Conservation (phyloP, 2,329 filamentous ascomycete genomes). For the Lojkania enalia region DNA sequence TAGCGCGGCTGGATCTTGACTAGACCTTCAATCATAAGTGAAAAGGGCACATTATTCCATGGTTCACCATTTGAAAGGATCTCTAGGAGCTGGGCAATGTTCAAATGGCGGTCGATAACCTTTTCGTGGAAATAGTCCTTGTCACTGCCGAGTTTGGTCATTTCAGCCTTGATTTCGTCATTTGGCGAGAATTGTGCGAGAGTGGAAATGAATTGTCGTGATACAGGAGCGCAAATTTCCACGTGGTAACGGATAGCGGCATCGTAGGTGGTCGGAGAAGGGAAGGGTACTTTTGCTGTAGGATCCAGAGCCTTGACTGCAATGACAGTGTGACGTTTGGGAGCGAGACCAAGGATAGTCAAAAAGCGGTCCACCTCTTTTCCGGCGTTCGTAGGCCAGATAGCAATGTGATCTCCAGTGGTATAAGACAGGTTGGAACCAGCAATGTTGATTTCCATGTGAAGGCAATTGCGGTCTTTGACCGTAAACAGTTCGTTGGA, state of each 20-base stretch:
- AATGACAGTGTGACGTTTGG: conserved; percentile 81
- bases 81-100: conserved; percentile 83
- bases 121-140: conserved; percentile 94
- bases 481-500: conserved; percentile 89
- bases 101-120: conserved; percentile 79
- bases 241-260: conserved; percentile 92
- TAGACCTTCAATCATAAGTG: conserved; percentile 88
- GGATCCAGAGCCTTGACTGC: conserved; percentile 89
- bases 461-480: conserved; percentile 91
- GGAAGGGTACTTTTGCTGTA: conserved; percentile 96
- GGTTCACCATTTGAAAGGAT: conserved; percentile 71
- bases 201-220: conserved; percentile 88
- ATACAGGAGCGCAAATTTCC: conserved; percentile 93
- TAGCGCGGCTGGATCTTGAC: conserved; percentile 96
- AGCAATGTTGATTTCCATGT: conserved; percentile 91
- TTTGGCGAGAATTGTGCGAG: conserved; percentile 87
- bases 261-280: conserved; percentile 94
- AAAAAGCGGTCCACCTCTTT: conserved; percentile 90
- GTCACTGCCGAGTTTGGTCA: conserved; percentile 85
- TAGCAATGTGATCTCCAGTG: conserved; percentile 85
- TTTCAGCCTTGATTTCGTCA: conserved; percentile 81
- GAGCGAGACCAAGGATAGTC: conserved; percentile 71
- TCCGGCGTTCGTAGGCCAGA: conserved; percentile 96
- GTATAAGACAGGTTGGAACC: conserved; percentile 90
- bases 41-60: conserved; percentile 89